These are phyloP conservation scores for Logfia minima DNA, from an alignment of 129 eudicot species.

Conservation along the genomic window DNA sequence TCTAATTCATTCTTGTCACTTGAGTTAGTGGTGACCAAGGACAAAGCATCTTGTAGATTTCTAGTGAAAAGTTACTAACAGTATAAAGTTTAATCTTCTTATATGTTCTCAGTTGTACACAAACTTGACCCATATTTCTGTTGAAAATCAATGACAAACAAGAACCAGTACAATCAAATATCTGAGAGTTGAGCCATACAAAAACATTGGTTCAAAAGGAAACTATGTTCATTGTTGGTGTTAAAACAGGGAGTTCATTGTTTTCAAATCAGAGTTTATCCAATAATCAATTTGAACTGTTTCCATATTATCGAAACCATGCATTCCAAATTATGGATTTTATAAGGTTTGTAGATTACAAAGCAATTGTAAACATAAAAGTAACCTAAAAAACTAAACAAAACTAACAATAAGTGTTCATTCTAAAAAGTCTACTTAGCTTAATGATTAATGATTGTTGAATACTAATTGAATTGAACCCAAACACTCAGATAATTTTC, in stretches of 20 bases:
- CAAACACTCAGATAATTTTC: too few relatives aligned
- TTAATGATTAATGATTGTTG: too few relatives aligned
- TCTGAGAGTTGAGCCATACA: neutral
- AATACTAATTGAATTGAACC: too few relatives aligned
- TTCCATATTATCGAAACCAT: too few relatives aligned
- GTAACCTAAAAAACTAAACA: neutral
- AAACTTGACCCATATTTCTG: neutral
- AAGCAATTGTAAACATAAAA: neutral
- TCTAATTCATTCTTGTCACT: neutral
- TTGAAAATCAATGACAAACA: neutral
- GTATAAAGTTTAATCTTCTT: too few relatives aligned
- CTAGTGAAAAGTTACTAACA: neutral
- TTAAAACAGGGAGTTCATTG: neutral
- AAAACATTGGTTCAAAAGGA: neutral
- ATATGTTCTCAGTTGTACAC: neutral
- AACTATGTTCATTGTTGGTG: neutral
- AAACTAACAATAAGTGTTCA: too few relatives aligned
- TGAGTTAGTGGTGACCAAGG: neutral
- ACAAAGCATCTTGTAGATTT: neutral
- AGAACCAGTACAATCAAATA: neutral
- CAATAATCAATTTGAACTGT: too few relatives aligned
- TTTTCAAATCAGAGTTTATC: neutral
- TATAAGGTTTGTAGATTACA: neutral
- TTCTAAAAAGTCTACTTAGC: too few relatives aligned
- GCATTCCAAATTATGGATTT: too few relatives aligned